These are phyloP conservation scores for Papilionanthe hybrid DNA, from an alignment of 116 monocot genomes.

Conservation along the genomic window DNA sequence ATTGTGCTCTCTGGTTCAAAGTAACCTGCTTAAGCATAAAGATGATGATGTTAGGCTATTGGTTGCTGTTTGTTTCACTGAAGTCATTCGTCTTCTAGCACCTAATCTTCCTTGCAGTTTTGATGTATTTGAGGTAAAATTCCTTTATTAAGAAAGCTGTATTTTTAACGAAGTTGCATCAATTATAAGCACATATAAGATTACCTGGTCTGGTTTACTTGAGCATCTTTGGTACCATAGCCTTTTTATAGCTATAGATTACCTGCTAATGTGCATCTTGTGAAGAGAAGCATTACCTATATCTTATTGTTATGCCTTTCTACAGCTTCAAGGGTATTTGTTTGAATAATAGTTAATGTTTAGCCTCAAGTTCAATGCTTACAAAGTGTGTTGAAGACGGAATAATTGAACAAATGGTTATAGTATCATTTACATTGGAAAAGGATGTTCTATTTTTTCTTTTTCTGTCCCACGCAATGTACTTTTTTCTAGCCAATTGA, in stretches of 20 bases:
- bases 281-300: background rate
- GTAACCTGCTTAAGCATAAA: constrained; percentile 55
- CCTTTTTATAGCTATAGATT: background rate
- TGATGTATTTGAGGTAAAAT: constrained; percentile 62
- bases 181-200: background rate
- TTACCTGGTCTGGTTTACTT: background rate
- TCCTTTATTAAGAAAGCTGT: background rate
- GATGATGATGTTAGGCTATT: constrained; percentile 83
- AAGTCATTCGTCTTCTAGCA: constrained; percentile 71
- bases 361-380: background rate
- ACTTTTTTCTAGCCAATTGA: background rate
- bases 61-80: constrained; percentile 70
- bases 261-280: background rate
- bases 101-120: constrained; percentile 77
- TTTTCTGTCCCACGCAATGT: background rate
- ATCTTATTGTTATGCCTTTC: background rate
- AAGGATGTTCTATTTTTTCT: background rate
- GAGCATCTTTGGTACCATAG: background rate
- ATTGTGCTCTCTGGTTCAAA: constrained; percentile 43
- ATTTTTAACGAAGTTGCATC: background rate
- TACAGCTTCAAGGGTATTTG: background rate
- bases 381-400: background rate
- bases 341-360: background rate
- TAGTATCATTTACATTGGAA: background rate
- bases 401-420: background rate